A percentile compares a stretch with the other conserved stretches of the same genome.
Evolutionary conservation across 129 eudicot genomes (phyloP).

Genomic region (Tagetes erecta): DNA sequence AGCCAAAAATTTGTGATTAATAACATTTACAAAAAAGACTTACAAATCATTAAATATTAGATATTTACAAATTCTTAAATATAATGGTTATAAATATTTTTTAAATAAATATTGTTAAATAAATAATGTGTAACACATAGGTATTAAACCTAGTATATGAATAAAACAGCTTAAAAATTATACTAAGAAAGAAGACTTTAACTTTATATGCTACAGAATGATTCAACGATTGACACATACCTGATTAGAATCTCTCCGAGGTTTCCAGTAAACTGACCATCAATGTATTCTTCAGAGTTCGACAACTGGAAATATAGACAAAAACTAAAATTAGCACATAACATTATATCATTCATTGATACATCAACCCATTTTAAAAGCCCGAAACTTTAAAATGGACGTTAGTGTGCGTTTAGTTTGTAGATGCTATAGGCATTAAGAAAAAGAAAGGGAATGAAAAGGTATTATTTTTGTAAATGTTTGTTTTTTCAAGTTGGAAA

Average conservation of each 20-base stretch:
- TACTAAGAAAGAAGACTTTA: not conserved
- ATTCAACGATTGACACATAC: constrained; percentile 31
- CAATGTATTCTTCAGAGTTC: constrained; percentile 85
- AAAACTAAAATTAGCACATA: constrained; percentile 6
- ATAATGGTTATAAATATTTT: too few species aligned
- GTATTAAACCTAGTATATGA: too few species aligned
- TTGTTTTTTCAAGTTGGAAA: not conserved
- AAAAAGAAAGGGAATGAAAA: not conserved
- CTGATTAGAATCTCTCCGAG: constrained; percentile 95
- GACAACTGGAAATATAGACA: constrained; percentile 57
- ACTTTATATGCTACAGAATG: not conserved
- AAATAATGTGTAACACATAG: too few species aligned
- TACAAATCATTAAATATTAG: too few species aligned
- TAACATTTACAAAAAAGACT: too few species aligned
- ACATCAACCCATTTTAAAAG: not conserved
- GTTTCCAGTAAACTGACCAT: constrained; percentile 73
- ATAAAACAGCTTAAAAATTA: not conserved
- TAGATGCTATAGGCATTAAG: not conserved
- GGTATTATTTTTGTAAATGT: not conserved
- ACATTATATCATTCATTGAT: not conserved
- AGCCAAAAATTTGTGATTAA: too few species aligned
- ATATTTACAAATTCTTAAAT: too few species aligned
- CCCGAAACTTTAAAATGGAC: not conserved
- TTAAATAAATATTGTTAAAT: too few species aligned
- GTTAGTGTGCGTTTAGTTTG: too few species aligned